Evolutionary conservation across 768 basidiomycete species (phyloP).

Genomic region (Suillus bovinus): DNA sequence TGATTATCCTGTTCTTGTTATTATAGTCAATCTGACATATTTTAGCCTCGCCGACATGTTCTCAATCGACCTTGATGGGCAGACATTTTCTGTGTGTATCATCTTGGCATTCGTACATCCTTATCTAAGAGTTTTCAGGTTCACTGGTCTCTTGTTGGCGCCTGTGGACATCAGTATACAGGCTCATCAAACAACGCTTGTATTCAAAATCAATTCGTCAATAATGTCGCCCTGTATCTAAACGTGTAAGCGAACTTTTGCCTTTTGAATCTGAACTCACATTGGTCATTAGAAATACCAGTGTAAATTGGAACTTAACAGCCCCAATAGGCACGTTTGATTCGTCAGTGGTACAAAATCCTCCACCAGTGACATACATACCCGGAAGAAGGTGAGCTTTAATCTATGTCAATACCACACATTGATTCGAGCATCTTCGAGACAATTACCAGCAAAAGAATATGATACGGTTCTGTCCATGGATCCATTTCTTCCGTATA

Average conservation of each 20-base stretch:
- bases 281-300: conserved; percentile 6
- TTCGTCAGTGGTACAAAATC: background rate
- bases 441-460: conserved; percentile 4
- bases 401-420: background rate
- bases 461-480: background rate
- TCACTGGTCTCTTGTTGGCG: conserved; percentile 11
- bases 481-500: conserved; percentile 12
- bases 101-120: background rate
- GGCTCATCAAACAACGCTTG: conserved; percentile 2
- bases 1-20: background rate
- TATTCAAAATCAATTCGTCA: conserved; percentile 7
- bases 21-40: background rate
- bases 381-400: conserved; percentile 3
- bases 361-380: conserved; percentile 7
- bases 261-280: background rate
- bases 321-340: conserved; percentile 7
- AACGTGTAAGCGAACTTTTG: background rate
- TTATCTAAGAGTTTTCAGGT: background rate
- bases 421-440: background rate
- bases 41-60: conserved; percentile 6
- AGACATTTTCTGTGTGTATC: conserved; percentile 8
- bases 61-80: background rate
- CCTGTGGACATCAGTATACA: conserved; percentile 8
- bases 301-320: conserved; percentile 9
- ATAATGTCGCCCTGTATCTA: conserved; percentile 5